Percentiles rank a stretch among this genome's conserved stretches.
These are phyloP conservation scores for Coniochaeta sp. DNA, from an alignment of 2,329 filamentous ascomycete species.

Conservation along the genomic window DNA sequence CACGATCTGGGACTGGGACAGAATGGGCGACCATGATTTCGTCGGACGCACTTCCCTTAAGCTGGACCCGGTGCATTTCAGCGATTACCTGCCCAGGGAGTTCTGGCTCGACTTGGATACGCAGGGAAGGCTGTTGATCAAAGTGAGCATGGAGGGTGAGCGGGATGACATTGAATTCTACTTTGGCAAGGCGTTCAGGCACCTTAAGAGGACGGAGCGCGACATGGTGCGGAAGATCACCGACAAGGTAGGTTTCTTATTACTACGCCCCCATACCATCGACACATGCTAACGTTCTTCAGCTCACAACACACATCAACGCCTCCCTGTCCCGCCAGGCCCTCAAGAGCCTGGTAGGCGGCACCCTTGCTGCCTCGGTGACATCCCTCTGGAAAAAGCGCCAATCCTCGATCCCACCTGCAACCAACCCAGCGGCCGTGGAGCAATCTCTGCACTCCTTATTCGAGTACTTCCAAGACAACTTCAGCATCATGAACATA, in stretches of 20 bases:
- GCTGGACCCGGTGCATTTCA: constrained; percentile 94
- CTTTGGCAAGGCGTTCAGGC: constrained; percentile 93
- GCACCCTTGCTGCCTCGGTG: constrained; percentile 63
- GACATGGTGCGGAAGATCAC: constrained; percentile 98
- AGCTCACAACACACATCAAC: constrained; percentile 91
- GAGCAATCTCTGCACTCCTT: constrained; percentile 76
- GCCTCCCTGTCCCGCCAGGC: constrained; percentile 79
- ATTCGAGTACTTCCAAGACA: constrained; percentile 94
- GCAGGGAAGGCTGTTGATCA: constrained; percentile 79
- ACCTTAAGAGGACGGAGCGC: constrained; percentile 88
- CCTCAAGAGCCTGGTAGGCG: constrained; percentile 65
- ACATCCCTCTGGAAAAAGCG: constrained; percentile 62
- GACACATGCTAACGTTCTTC: constrained; percentile 9
- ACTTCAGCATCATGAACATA: constrained; percentile 98
- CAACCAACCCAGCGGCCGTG: constrained; percentile 64
- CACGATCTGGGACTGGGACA: constrained; percentile 98
- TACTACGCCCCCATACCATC: neutral
- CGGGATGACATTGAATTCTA: constrained; percentile 98
- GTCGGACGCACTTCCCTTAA: constrained; percentile 95
- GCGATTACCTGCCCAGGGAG: constrained; percentile 89
- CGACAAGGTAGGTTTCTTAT: constrained; percentile 66
- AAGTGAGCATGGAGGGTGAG: constrained; percentile 98
- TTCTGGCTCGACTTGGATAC: constrained; percentile 98
- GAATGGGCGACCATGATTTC: constrained; percentile 94
- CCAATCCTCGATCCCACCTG: constrained; percentile 40